These are phyloP conservation scores for Elsinoe ampelina DNA, from an alignment of 2,329 filamentous ascomycete genomes.

Conservation along the genomic window DNA sequence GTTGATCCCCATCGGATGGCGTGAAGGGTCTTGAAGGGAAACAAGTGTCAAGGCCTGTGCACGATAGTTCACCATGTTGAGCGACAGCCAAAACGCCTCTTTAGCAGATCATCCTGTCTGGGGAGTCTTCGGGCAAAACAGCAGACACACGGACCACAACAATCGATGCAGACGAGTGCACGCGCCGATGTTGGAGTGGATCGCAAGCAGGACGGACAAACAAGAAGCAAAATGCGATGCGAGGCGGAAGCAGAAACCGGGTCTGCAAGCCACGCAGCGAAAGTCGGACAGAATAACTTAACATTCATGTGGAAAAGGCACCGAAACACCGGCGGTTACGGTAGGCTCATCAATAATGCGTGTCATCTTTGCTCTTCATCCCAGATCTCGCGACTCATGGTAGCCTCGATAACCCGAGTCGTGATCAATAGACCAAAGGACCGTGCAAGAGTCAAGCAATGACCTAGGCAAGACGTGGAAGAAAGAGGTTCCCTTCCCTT, in stretches of 20 bases:
- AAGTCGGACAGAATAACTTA: background rate
- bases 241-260: background rate
- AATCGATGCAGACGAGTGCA: background rate
- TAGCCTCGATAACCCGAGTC: background rate
- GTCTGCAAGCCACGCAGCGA: slow-evolving; percentile 1
- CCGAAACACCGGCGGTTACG: too few relatives aligned
- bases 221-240: background rate
- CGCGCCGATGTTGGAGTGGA: background rate
- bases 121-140: slow-evolving; percentile 4
- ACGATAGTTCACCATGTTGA: slow-evolving; percentile 4
- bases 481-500: background rate
- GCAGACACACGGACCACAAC: background rate
- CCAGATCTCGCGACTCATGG: background rate
- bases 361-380: background rate
- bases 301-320: background rate
- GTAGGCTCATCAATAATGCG: too few relatives aligned
- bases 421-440: background rate
- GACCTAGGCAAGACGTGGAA: background rate
- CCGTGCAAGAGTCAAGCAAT: slow-evolving; percentile 1
- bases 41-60: background rate
- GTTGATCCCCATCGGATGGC: slow-evolving; percentile 78
- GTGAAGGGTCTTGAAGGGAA: slow-evolving; percentile 37
- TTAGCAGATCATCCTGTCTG: slow-evolving; percentile 4
- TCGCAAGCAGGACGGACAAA: background rate
- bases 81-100: background rate